phyloP scores from a whole-genome alignment of 495 filamentous ascomycete species.

The Aspergillus hancockii region DNA sequence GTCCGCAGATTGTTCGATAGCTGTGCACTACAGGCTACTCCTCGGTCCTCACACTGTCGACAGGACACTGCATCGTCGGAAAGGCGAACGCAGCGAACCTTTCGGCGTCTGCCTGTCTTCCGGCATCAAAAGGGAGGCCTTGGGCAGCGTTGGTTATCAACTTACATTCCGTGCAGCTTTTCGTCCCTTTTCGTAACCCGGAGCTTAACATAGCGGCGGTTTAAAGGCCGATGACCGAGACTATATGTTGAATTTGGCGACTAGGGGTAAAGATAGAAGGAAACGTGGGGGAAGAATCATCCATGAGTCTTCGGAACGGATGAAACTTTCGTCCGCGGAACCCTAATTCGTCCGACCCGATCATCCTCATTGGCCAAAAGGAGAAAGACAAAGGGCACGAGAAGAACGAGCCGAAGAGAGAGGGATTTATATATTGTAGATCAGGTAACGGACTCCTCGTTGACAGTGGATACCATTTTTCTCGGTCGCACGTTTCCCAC shows the following conservation, averaged over 20 bases:
- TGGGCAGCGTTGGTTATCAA: background rate
- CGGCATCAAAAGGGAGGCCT: background rate
- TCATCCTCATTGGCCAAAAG: background rate
- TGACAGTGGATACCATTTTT: background rate
- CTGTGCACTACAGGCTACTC: slow-evolving; percentile 25
- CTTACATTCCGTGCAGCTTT: slow-evolving; percentile 43
- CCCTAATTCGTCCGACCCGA: background rate
- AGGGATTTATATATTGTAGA: too few relatives aligned
- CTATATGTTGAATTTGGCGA: background rate
- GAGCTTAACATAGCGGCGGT: slow-evolving; percentile 6
- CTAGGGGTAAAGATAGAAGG: background rate
- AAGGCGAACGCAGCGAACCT: slow-evolving; percentile 28
- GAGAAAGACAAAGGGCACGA: background rate
- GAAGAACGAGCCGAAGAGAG: too few relatives aligned
- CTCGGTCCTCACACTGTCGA: slow-evolving; percentile 27
- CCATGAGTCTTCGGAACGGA: slow-evolving; percentile 8
- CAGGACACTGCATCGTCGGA: slow-evolving; percentile 23
- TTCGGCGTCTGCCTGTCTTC: slow-evolving; percentile 27
- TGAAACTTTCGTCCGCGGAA: slow-evolving; percentile 19
- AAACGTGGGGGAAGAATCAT: background rate
- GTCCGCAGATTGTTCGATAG: slow-evolving; percentile 14
- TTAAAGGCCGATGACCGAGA: slow-evolving; percentile 7
- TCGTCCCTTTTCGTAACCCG: slow-evolving; percentile 35
- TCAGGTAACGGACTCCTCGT: too few relatives aligned
- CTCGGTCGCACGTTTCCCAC: background rate